Evolutionary conservation across 768 basidiomycete species (phyloP).

Genomic region (Omphalotus guepiniiformis): DNA sequence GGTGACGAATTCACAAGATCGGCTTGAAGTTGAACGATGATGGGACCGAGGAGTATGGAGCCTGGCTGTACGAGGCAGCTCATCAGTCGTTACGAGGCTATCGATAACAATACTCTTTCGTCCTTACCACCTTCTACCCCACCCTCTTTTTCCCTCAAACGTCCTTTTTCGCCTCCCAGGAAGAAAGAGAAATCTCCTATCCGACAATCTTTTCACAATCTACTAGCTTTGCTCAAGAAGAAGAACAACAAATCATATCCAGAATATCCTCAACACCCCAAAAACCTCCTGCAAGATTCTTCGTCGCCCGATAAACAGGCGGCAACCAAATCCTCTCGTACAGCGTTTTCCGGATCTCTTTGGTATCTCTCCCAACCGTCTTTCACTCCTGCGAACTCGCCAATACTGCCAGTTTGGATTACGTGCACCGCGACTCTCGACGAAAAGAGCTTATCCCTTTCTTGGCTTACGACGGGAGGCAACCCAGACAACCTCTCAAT

Average conservation of each 20-base stretch:
- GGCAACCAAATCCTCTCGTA: conserved; percentile 12
- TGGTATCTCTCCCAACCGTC: conserved; percentile 41
- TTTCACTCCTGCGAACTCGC: conserved; percentile 15
- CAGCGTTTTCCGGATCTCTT: conserved; percentile 33
- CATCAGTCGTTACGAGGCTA: conserved; percentile 38
- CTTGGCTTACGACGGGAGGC: conserved; percentile 39
- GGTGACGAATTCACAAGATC: no score
- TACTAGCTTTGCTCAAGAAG: conserved; percentile 61
- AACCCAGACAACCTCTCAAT: conserved; percentile 38
- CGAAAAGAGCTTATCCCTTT: conserved; percentile 36
- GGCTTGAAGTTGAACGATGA: no score
- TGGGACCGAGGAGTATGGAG: conserved; percentile 6
- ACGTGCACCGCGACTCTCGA: conserved; percentile 37
- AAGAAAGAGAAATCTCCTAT: conserved; percentile 53
- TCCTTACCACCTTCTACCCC: conserved; percentile 9
- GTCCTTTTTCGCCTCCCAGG: conserved; percentile 13
- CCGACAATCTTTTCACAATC: conserved; percentile 59
- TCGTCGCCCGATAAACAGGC: conserved; percentile 11
- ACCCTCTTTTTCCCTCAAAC: conserved; percentile 13
- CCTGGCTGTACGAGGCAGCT: conserved; percentile 1
- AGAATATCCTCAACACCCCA: conserved; percentile 3
- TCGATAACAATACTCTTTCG: conserved; percentile 19
- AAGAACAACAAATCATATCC: conserved; percentile 20
- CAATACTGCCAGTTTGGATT: conserved; percentile 43
- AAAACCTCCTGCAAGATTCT: background rate